phyloP scores from a whole-genome alignment of 345 rosid species.

The Iberis pinnata region DNA sequence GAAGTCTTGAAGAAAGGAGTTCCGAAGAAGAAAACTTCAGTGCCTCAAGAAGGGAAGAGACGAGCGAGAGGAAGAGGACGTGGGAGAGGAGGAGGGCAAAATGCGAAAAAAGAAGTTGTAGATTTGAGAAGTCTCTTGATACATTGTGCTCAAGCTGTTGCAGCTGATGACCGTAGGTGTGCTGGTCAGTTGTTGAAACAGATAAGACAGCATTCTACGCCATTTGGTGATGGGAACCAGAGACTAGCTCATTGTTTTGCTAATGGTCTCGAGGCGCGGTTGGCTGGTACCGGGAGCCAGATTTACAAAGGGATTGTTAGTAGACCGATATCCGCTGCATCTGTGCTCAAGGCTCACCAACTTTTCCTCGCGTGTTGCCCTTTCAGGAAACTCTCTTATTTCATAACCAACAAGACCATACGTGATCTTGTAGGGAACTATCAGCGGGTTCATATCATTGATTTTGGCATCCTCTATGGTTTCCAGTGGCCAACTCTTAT shows the following conservation, averaged over 20 bases:
- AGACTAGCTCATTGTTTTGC: conserved; percentile 84
- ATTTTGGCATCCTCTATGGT: conserved; percentile 54
- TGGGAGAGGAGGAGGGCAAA: conserved; percentile 43
- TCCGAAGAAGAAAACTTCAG: conserved; percentile 31
- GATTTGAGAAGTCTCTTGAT: conserved; percentile 75
- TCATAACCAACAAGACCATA: conserved; percentile 52
- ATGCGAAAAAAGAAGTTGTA: conserved; percentile 56
- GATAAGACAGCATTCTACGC: conserved; percentile 74
- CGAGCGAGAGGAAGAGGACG: conserved; percentile 39
- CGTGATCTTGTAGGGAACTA: conserved; percentile 38
- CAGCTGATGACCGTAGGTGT: conserved; percentile 54
- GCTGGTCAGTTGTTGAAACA: conserved; percentile 68
- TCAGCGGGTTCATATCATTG: conserved; percentile 63
- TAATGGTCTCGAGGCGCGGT: conserved; percentile 72
- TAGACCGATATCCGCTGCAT: conserved; percentile 64
- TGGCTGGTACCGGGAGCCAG: conserved; percentile 72
- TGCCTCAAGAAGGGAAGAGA: conserved; percentile 26
- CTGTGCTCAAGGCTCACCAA: conserved; percentile 70
- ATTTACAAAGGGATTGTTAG: conserved; percentile 53
- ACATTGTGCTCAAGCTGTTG: conserved; percentile 84
- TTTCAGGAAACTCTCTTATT: conserved; percentile 65
- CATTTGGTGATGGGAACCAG: conserved; percentile 77
- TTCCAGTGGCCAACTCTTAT: conserved; percentile 83
- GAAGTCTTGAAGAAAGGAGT: conserved; percentile 49
- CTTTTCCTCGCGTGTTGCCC: conserved; percentile 70